Base-by-base conservation (phyloP, 192 early-diverging fungal species). In the Cetraspora pellucida region DNA sequence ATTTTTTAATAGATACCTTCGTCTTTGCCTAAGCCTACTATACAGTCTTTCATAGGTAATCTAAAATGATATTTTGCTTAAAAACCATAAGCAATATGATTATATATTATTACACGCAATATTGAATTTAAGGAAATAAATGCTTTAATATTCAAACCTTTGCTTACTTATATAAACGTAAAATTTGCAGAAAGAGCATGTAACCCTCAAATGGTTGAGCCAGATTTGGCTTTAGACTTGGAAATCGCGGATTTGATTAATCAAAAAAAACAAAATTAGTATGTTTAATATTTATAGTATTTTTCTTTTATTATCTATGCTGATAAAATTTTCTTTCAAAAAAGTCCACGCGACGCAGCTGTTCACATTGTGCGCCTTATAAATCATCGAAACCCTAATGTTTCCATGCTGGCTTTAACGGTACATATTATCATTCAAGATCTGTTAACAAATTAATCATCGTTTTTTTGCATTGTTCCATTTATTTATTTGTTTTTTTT, bases 231-330 rank as follows among this genome's bases (percentile, higher is more conserved):
- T 16, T 85, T 98, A 52, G 95, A 97, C 83, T 88, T 98, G 25
- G 97, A 98, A 82, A 95, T 98, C 68, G 95, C 93, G 82, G 95
- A 97, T 81, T 85, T 97, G 60, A 93, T 98, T 77, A 97, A 96
- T 80, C 87, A 90, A 59, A 98, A 98, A 80, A 89, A 91, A 76
- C 90, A 92, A 74, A 93, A 89, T 81, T 90, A 86, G 93, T 91
- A 90, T 72, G 90, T 60, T 67, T 37, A 6, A 37, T 37, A 25
- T 54, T 5, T 21, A 16, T 13, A 23, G 60, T 27, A 27, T 65
- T 27, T 27, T 19, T 47, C 49, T 49, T 28, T 74, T 28, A 54
- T 14, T 25, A 45, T 27, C 10, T 31, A 47, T 31, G 27, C 44
- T 45, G 47, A 37, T 67, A 13, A 28, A 19, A 23, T 65, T 37